Conservation (phyloP, 2,329 filamentous ascomycete species). For the Stachybotrys chlorohalonatus region DNA sequence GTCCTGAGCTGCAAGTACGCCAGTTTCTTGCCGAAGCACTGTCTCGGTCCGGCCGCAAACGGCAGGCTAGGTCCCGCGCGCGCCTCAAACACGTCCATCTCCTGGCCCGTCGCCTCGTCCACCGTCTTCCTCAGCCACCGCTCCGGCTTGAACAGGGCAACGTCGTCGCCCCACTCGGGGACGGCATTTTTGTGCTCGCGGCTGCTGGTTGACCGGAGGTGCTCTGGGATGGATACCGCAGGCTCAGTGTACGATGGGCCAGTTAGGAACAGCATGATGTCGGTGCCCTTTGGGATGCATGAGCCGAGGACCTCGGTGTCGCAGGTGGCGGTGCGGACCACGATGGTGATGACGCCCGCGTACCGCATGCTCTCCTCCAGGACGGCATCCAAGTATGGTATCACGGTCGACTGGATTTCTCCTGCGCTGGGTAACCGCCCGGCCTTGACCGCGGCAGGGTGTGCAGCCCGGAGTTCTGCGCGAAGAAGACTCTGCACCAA, state of each 20-base stretch:
- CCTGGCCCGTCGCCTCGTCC: constrained; percentile 2
- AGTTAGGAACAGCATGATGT: constrained; percentile 15
- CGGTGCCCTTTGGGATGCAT: constrained; percentile 22
- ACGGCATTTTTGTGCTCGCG: constrained; percentile 12
- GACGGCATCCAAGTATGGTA: constrained; percentile 27
- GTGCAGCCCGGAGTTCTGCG: constrained; percentile 10
- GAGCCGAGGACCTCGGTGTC: constrained; percentile 24
- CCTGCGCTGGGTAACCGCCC: constrained; percentile 16
- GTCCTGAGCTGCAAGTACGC: constrained; percentile 25
- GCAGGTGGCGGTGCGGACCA: constrained; percentile 17
- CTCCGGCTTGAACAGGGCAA: constrained; percentile 23
- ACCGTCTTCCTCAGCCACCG: constrained; percentile 21
- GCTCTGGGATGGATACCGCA: constrained; percentile 16
- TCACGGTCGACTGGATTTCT: constrained; percentile 16
- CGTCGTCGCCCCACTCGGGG: constrained; percentile 20
- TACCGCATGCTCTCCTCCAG: constrained; percentile 26
- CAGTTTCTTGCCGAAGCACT: constrained; percentile 28
- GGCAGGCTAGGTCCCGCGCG: constrained; percentile 23
- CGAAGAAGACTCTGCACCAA: constrained; percentile 15
- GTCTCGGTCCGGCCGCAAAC: constrained; percentile 25
- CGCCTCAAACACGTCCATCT: constrained; percentile 16
- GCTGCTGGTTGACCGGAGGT: constrained; percentile 14
- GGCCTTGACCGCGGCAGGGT: constrained; percentile 9
- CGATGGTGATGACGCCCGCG: constrained; percentile 17
- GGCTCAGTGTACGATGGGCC: constrained; percentile 19